A percentile compares a stretch with the other conserved stretches of the same genome.
phyloP scores from a whole-genome alignment of 371 early-diverging fungal genomes.

The Paraphysoderma sedebokerense region DNA sequence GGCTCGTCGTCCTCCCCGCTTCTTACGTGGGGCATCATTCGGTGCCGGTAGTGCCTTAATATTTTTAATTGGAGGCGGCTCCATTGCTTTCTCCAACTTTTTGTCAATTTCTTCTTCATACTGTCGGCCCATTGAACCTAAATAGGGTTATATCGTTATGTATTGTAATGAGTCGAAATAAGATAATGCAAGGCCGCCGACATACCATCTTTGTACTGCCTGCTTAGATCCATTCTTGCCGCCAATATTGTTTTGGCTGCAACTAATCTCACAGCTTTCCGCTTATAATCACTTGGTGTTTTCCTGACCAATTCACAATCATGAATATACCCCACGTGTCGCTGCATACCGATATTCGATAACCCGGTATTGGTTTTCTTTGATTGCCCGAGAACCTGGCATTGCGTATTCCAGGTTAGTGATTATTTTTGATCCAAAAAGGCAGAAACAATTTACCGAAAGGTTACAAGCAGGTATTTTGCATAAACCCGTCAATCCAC shows the following conservation, averaged over 20 bases:
- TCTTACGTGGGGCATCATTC: slow-evolving; percentile 73
- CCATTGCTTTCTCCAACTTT: slow-evolving; percentile 66
- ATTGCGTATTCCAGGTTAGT: background rate
- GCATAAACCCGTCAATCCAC: slow-evolving; percentile 67
- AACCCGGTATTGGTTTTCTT: slow-evolving; percentile 56
- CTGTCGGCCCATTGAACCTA: slow-evolving; percentile 39
- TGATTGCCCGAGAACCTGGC: slow-evolving; percentile 28
- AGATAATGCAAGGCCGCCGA: background rate
- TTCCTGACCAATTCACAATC: slow-evolving; percentile 47
- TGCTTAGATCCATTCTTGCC: background rate
- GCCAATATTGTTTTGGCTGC: slow-evolving; percentile 45
- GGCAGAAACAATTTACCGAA: slow-evolving; percentile 14
- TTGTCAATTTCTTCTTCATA: slow-evolving; percentile 65
- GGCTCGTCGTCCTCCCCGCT: slow-evolving; percentile 74
- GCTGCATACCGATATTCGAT: slow-evolving; percentile 45
- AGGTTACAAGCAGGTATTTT: slow-evolving; percentile 87
- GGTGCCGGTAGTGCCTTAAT: slow-evolving; percentile 84
- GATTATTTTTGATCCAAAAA: background rate
- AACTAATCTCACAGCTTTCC: slow-evolving; percentile 55
- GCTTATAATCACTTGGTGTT: slow-evolving; percentile 54
- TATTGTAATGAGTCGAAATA: background rate
- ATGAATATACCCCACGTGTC: slow-evolving; percentile 67
- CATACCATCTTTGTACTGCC: background rate
- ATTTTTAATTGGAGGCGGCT: slow-evolving; percentile 69
- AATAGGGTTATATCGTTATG: background rate